Conservation (phyloP, 257 asterid species). For the Solanum chilense region DNA sequence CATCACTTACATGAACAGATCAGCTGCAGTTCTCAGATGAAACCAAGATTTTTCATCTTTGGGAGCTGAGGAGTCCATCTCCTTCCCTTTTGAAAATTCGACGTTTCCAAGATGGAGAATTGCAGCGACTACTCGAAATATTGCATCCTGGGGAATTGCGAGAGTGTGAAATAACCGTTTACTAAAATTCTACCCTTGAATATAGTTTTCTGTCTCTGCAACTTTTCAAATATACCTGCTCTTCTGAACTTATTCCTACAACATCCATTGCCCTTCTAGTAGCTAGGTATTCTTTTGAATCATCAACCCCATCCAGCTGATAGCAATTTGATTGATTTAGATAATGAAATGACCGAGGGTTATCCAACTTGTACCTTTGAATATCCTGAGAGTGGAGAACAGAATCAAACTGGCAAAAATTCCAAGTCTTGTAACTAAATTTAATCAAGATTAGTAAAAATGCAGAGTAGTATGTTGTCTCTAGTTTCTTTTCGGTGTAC, state of each 20-base stretch:
- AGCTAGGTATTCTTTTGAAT: constrained; percentile 10
- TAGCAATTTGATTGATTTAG: constrained; percentile 15
- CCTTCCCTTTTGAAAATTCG: constrained; percentile 14
- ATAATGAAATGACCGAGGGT: constrained; percentile 7
- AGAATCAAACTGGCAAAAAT: background rate
- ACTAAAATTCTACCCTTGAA: background rate
- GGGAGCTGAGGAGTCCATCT: constrained; percentile 16
- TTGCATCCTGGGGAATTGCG: constrained; percentile 10
- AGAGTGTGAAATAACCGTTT: background rate
- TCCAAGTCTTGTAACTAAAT: background rate
- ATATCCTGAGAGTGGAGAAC: constrained; percentile 2
- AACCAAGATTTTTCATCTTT: constrained; percentile 12
- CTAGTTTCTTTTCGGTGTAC: background rate
- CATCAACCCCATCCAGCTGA: constrained; percentile 10
- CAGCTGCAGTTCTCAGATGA: constrained; percentile 15
- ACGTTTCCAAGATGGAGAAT: constrained; percentile 18
- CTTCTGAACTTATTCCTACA: constrained; percentile 11
- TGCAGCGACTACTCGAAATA: constrained; percentile 21
- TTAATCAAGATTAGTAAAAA: background rate
- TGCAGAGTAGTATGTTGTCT: background rate
- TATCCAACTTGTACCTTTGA: constrained; percentile 7
- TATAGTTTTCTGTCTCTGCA: background rate
- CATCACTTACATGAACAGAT: constrained; percentile 10
- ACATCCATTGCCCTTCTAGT: constrained; percentile 18
- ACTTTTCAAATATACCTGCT: constrained; percentile 5